Conservation (phyloP, 78 protist species). For the Neovahlkampfia damariscottae region DNA sequence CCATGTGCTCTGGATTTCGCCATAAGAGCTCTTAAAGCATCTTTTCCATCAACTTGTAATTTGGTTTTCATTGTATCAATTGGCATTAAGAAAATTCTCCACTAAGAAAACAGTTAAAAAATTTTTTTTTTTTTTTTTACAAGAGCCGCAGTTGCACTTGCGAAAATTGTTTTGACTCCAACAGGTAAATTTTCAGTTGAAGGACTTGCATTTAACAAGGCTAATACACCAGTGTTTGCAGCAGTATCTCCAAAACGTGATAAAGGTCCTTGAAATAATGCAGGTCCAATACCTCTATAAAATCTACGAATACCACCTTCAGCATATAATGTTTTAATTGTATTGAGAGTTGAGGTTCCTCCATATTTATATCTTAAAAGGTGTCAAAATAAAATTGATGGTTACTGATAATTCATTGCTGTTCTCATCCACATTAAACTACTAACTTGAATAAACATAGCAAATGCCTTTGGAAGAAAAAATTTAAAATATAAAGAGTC, state of each 20-base stretch:
- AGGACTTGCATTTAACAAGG: slow-evolving; percentile 42
- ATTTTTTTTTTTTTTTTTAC: no score
- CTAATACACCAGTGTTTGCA: slow-evolving; percentile 65
- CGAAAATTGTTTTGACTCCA: slow-evolving; percentile 45
- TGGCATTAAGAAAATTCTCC: slow-evolving; percentile 59
- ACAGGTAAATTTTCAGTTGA: slow-evolving; percentile 36
- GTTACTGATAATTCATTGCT: slow-evolving; percentile 49
- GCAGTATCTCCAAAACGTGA: slow-evolving; percentile 67
- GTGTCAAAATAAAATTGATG: no score
- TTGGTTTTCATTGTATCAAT: slow-evolving; percentile 55
- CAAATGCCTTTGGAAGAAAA: slow-evolving; percentile 11
- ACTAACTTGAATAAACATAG: slow-evolving; percentile 50
- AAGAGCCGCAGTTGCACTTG: slow-evolving; percentile 50
- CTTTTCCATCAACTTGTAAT: slow-evolving; percentile 27
- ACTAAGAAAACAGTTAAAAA: no score
- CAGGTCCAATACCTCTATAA: slow-evolving; percentile 56
- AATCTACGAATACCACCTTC: slow-evolving; percentile 70
- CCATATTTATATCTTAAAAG: slow-evolving; percentile 31
- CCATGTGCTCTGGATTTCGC: slow-evolving; percentile 21
- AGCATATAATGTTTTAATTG: slow-evolving; percentile 19
- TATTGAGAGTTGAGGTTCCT: slow-evolving; percentile 5
- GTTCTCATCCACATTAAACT: slow-evolving; percentile 67
- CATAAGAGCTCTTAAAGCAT: slow-evolving; percentile 10
- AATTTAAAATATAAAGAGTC: background rate
- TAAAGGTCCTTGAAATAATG: slow-evolving; percentile 44